Evolutionary conservation across 2,329 filamentous ascomycete species (phyloP), one percentile per base, ranked within the genome.

Genomic region (Nothophoma quercina): DNA sequence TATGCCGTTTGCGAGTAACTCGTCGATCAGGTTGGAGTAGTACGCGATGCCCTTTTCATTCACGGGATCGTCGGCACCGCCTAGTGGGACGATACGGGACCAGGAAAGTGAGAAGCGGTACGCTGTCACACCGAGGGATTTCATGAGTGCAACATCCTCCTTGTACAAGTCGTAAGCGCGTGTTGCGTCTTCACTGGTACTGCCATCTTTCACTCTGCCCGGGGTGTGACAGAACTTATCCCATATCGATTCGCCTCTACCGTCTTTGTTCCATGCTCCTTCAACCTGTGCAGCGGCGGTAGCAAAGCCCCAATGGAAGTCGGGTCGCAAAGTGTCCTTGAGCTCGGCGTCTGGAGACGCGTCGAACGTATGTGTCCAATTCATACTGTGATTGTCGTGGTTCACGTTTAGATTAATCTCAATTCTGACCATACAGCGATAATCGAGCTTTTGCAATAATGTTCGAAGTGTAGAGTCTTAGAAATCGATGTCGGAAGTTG

Each of bases 281-380:
- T 78, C 77, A 3, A 77, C 69, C 51, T 80, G 78, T 52, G 78
- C 76, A 1, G 76, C 75, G 1, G 76, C 74, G 0, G 76, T 78
- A 15, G 76, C 76, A 48, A 70, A 78, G 19, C 76, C 76, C 73
- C 73, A 78, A 38, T 71, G 56, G 42, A 79, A 79, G 52, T 76
- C 68, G 4, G 55, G 51, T 3, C 73, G 72, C 1, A 78, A 64
- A 10, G 61, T 50, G 12, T 39, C 26, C 19, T 48, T 40, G 7
- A 50, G 65, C 10, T 39, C 25, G 5, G 43, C 36, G 23, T 60
- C 57, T 21, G 50, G 46, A 4, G 46, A 30, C 1, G 30, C 12
- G 12, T 47, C 36, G 18, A 60, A 60, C 3, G 28, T 49, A 26
- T 56, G 54, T 36, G 54, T 46, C 54, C 54, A 56, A 28, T 44